Evolutionary conservation across 768 basidiomycete species (phyloP), one percentile per base, ranked within the genome.

Genomic region (Russula dissimulans): DNA sequence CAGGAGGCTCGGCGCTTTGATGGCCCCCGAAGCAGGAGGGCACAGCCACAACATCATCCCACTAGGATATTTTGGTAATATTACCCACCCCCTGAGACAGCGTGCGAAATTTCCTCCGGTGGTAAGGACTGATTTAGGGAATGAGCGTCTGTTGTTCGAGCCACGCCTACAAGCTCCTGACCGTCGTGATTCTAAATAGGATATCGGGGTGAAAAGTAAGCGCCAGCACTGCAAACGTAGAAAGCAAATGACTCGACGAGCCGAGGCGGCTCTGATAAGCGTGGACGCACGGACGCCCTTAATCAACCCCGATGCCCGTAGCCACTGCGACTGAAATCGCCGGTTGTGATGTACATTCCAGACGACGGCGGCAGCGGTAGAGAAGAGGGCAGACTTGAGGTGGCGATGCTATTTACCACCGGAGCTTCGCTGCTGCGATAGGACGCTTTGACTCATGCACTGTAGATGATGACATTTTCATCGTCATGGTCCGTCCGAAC

Each of bases 11-110:
- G 42, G 38, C 55, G 49, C 43, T 50, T 46, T 41, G 44, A 52
- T 26, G 60, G 51, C 43, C 3, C 14, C 11, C 15, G 18, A 34
- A 15, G 45, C 31, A 32, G 10, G 34, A 57, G 29, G 31, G 51
- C 61, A 62, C 61, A 62, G 61, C 61, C 61, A 62, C 61, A 61
- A 62, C 61, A 61, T 51, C 54, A 18, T 14, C 47, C 41, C 38
- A n/a, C 47, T 49, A 29, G 45, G 17, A 17, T 31, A 26, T 31
- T 45, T 41, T 8, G 26, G 42, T 54, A 46, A 44, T 41, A 57
- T 47, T 47, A 12, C 32, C 22, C 18, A 29, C 34, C 36, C 26
- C 36, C 31, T 36, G 3, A 14, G 15, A 43, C 2, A 8, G 45
- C 39, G 56, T 61, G 45, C 39, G 39, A 42, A 53, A 52, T 47